Evolutionary conservation across 768 basidiomycete genomes (phyloP), one percentile per base, ranked within the genome.

Genomic region (Trametes punicea): DNA sequence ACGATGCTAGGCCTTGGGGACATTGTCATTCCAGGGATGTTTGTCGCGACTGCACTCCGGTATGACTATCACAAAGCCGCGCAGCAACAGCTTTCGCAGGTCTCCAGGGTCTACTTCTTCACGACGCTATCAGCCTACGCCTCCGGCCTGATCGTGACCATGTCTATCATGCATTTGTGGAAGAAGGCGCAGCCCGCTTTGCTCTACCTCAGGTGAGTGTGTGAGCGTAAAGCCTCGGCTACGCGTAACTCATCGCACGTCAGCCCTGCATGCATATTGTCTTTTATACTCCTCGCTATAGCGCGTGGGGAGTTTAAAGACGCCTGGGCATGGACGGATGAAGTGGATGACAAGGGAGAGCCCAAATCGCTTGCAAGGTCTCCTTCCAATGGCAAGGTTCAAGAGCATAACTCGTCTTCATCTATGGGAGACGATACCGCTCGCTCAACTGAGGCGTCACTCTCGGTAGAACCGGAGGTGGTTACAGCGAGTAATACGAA

Each of bases 1-100:
- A 88, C 92, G 27, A 87, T 98, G 85, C 85, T 98, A 27, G 96
- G 96, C 2, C 76, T 98, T 1, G 95, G 95, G 23, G 95, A 97
- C 68, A 83, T 96, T 38, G 83, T 85, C 23, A 70, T 84, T 39
- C 83, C 83, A 0, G 80, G 81, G 21, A 75, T 79, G 31, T 90
- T 98, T 71, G 75, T 97, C 47, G 86, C 91, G 16, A 80, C 93
- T 13, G 92, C 87, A 3, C 78, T 98, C 39, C 88, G 96, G 33
- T 94, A 88, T 70, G 96, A 98, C 74, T 72, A 81, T 61, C 79
- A 77, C 45, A 76, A 71, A 52, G 64, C 62, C 46, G 11, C 63
- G 51, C 68, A 60, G 55, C 62, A 69, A 23, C 56, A 64, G 6
- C 51, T 62, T n/a, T 62, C 57, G 34, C 51, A 63, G 21, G 88